phyloP scores from a whole-genome alignment of 2,329 filamentous ascomycete species.

The Plectosphaerella plurivora region DNA sequence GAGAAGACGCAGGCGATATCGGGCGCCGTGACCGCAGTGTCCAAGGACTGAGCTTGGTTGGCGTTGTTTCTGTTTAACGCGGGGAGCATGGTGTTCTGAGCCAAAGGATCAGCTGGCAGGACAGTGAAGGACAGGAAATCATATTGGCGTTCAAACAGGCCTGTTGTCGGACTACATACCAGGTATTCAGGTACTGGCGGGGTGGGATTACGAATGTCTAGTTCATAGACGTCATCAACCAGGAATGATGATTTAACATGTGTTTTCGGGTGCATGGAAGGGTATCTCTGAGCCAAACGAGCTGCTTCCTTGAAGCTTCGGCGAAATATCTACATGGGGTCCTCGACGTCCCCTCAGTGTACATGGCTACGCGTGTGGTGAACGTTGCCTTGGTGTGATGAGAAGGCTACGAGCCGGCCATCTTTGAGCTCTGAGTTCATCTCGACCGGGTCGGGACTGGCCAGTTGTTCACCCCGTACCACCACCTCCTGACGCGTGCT shows the following conservation, averaged over 20 bases:
- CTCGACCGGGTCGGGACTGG: constrained; percentile 19
- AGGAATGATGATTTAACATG: too few relatives aligned
- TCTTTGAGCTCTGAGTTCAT: background rate
- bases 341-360: too few relatives aligned
- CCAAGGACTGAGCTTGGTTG: constrained; percentile 16
- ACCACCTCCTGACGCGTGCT: constrained; percentile 80
- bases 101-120: background rate
- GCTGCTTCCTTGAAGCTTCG: too few relatives aligned
- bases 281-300: too few relatives aligned
- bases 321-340: too few relatives aligned
- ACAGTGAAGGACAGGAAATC: too few relatives aligned
- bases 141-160: too few relatives aligned
- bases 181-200: too few relatives aligned
- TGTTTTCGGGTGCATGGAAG: too few relatives aligned
- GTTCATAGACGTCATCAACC: too few relatives aligned
- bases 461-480: constrained; percentile 95
- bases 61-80: background rate
- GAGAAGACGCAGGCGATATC: constrained; percentile 44
- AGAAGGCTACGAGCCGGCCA: background rate
- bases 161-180: too few relatives aligned
- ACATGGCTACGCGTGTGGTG: background rate
- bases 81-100: constrained; percentile 6
- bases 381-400: background rate
- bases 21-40: constrained; percentile 23
- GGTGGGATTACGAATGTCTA: too few relatives aligned